Percentiles rank a stretch among this genome's conserved stretches.
These are phyloP conservation scores for Centaurea solstitialis DNA, from an alignment of 129 eudicot species.

Conservation along the genomic window DNA sequence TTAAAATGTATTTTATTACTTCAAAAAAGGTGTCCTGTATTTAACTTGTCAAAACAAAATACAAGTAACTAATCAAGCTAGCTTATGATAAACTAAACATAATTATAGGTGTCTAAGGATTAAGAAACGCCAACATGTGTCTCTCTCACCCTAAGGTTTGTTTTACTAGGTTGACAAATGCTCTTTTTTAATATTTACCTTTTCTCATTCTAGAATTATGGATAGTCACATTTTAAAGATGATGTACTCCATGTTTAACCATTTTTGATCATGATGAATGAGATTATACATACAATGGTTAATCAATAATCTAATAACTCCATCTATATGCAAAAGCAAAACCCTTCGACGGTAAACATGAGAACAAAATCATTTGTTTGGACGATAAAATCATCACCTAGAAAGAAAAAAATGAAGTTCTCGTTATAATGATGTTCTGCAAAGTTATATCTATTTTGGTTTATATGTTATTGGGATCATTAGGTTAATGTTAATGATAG, in stretches of 20 bases:
- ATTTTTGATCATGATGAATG: not conserved
- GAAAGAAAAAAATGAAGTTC: not conserved
- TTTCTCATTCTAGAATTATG: not conserved
- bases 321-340: not conserved
- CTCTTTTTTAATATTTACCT: no score
- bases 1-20: no score
- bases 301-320: not conserved
- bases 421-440: not conserved
- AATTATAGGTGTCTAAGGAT: no score
- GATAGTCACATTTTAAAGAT: not conserved
- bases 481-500: not conserved
- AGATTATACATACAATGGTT: not conserved
- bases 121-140: no score
- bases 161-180: not conserved
- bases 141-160: not conserved
- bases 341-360: not conserved
- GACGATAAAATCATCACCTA: not conserved
- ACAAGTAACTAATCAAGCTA: not conserved
- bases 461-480: not conserved
- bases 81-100: not conserved
- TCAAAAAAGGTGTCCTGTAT: not conserved
- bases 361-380: not conserved
- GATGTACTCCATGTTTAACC: not conserved
- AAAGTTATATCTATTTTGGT: not conserved
- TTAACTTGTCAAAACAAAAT: no score